Evolutionary conservation across 352 stramenopile genomes (phyloP), one percentile per base, ranked within the genome.

Genomic region (Phytophthora sp.): DNA sequence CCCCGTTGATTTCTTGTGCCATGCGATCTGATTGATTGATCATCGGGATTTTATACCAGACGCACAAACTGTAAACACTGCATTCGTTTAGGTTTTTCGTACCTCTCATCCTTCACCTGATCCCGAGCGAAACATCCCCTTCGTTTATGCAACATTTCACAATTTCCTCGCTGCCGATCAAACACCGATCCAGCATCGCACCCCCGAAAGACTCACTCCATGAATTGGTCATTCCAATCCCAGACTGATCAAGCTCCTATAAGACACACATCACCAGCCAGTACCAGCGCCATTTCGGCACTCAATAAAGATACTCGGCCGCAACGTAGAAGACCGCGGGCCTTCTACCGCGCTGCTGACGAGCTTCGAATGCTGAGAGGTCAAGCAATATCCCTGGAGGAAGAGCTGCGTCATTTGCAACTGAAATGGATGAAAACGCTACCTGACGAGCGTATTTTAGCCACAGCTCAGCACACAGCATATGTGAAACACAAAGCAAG

Each of bases 291-390:
- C n/a, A n/a, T n/a, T n/a, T n/a, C n/a, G n/a, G n/a, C n/a, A 48
- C 12, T n/a, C 13, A 50, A 21, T 20, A 15, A 50, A n/a, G 12
- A 21, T 13, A 52, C 1, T 35, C 21, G 12, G 4, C n/a, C 39
- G 18, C 21, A 10, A 23, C 20, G 17, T 4, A 28, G 26, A 12
- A 20, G 41, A 18, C 38, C 18, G 5, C 30, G 39, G 1, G 27
- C 27, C n/a, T 34, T 41, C 9, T 23, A 44, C 4, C 41, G 37
- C 13, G 30, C 52, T 12, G 39, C 39, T 27, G 32, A 70, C 21
- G 54, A 70, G 21, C 48, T 70, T n/a, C 53, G 49, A 10, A 37
- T 65, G 6, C 34, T 70, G 20, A 39, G 62, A 20, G 41, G 32
- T n/a, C 45, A 70, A 53, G 62, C 65, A 9, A 21, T 42, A 10